Conservation (phyloP, 1,284 basidiomycete genomes). For the Ganoderma boninense region DNA sequence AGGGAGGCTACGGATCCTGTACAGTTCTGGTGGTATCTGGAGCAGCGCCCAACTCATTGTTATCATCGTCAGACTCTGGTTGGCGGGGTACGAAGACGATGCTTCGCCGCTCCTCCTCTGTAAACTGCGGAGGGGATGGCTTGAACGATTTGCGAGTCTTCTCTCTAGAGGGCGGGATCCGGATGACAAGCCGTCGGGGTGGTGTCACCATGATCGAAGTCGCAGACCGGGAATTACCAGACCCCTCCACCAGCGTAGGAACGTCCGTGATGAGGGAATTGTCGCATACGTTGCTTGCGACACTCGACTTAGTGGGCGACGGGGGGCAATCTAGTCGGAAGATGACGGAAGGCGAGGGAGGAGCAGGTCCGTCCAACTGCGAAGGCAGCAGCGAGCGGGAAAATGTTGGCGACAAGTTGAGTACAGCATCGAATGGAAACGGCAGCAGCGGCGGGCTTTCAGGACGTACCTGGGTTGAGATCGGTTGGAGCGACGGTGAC, state of each 20-base stretch:
- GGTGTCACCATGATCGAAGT: background rate
- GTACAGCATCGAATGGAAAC: conserved; percentile 10
- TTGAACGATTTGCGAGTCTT: conserved; percentile 12
- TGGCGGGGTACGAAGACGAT: conserved; percentile 16
- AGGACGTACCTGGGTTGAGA: conserved; percentile 23
- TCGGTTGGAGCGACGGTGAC: conserved; percentile 11
- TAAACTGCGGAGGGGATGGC: conserved; percentile 6
- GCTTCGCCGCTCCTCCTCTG: conserved; percentile 14
- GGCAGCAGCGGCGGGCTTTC: conserved; percentile 5
- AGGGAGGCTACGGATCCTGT: background rate
- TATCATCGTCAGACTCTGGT: background rate
- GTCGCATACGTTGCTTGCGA: background rate
- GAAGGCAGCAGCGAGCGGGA: background rate
- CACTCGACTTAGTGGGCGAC: background rate
- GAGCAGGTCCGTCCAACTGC: conserved; percentile 8
- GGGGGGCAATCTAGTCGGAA: background rate
- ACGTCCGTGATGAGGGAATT: background rate
- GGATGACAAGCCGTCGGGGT: conserved; percentile 15
- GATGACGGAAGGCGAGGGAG: background rate
- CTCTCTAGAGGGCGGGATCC: conserved; percentile 15
- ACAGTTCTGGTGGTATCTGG: no score
- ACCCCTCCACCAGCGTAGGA: background rate
- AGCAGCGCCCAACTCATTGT: background rate
- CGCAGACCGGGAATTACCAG: background rate
- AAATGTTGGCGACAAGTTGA: conserved; percentile 11